These are phyloP conservation scores for Raddia guianensis DNA, from an alignment of 176 grass and related monocot species.

Conservation along the genomic window DNA sequence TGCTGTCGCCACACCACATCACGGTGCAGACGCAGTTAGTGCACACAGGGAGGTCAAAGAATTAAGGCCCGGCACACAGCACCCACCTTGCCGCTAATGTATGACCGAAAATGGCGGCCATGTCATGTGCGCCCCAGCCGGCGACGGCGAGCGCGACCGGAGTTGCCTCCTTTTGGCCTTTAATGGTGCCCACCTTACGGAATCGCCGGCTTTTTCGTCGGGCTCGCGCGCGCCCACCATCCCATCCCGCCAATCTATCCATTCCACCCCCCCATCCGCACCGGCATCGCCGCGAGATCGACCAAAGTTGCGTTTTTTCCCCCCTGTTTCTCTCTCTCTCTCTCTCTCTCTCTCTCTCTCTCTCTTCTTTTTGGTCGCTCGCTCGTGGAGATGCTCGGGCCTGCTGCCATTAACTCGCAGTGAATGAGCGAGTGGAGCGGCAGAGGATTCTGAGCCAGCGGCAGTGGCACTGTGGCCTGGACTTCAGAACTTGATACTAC, in stretches of 20 bases:
- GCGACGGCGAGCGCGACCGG: not conserved
- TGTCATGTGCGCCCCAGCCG: constrained; percentile 33
- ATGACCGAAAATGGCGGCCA: not conserved
- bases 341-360: no score
- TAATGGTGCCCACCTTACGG: constrained; percentile 44
- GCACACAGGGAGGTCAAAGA: not conserved
- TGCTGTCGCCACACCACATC: not conserved
- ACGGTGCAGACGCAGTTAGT: not conserved
- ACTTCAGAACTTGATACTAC: no score
- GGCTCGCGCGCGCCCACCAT: constrained; percentile 20
- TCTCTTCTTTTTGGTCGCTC: not conserved
- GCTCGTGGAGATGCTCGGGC: not conserved
- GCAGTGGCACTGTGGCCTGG: not conserved
- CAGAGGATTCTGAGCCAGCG: not conserved
- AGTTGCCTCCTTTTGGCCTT: constrained; percentile 19
- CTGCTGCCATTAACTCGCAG: not conserved
- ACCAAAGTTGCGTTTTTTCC: not conserved
- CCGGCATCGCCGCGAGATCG: not conserved
- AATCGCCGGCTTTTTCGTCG: constrained; percentile 23
- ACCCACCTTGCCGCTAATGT: constrained; percentile 26
- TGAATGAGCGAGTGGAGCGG: constrained; percentile 25
- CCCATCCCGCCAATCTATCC: constrained; percentile 37
- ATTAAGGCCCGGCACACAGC: not conserved
- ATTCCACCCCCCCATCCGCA: not conserved
- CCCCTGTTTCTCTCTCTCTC: no score